Base-by-base conservation (phyloP, 306 rosid species). In the Sindora glabra region DNA sequence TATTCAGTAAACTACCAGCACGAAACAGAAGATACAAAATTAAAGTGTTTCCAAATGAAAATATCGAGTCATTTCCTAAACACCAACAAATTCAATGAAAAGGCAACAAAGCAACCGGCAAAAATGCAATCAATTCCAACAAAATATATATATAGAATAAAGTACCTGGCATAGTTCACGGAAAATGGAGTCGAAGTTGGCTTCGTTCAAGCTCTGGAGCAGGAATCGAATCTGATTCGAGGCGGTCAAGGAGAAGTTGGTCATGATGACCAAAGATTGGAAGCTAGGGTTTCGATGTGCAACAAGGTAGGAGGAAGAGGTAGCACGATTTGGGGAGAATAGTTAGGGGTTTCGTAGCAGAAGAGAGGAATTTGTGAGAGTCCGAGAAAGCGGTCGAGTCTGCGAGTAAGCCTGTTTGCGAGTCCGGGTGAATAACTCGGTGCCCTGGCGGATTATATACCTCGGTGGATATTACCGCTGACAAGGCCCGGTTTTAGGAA, bases 191-290 rank as follows among this genome's bases (percentile, higher is more conserved):
- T 89, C 99, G 23, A 74, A 71, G 84, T 86, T 89, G 69, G 83
- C 72, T 16, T 89, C 80, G 69, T 75, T 79, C 68, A 89, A 64
- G 65, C 89, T 78, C 55, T 67, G 86, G 38, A 94, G 95, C 62
- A 89, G 83, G 65, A 84, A 84, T 5, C 94, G 97, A 84, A 94
- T 86, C 84, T 89, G 97, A 65, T 67, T 80, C 56, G 94, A 77
- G 44, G 80, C 47, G 23, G 77, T 64, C 56, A 82, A 69, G 55
- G 95, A 80, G 38, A 89, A 81, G 51, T 24, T 75, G 65, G 80
- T 50, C 96, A 90, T 85, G 64, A 68, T 61, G 64, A 13, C 44
- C 24, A 24, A 10, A 14, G 49, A 39, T 53, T 21, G 47, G 39
- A 48, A 10, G 10, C 45, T 60, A 56, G 84, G 82, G 79, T 64